These are phyloP conservation scores for Emergomyces orientalis DNA, from an alignment of 2,329 filamentous ascomycete species.

Conservation along the genomic window DNA sequence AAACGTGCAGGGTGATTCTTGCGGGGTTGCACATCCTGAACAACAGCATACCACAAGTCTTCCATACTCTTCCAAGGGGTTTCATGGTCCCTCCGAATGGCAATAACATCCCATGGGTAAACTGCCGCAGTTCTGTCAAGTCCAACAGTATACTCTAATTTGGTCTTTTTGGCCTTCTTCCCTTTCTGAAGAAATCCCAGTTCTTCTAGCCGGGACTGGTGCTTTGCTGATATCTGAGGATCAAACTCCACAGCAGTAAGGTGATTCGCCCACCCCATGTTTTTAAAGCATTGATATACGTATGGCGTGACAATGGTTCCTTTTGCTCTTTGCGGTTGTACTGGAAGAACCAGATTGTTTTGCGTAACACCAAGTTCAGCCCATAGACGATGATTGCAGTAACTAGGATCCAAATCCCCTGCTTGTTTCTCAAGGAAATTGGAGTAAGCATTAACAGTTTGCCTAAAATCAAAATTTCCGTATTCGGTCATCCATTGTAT, in stretches of 20 bases:
- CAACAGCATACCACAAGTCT: slow-evolving; percentile 59
- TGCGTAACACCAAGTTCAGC: slow-evolving; percentile 36
- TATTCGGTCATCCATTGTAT: slow-evolving; percentile 46
- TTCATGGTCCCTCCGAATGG: slow-evolving; percentile 37
- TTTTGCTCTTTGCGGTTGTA: slow-evolving; percentile 10
- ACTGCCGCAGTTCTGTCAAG: slow-evolving; percentile 15
- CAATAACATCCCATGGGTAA: slow-evolving; percentile 43
- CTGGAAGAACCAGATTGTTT: slow-evolving; percentile 25
- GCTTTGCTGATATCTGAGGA: slow-evolving; percentile 34
- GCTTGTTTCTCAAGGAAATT: slow-evolving; percentile 59
- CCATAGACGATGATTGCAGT: slow-evolving; percentile 44
- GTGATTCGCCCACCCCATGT: slow-evolving; percentile 48
- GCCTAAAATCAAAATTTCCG: slow-evolving; percentile 52
- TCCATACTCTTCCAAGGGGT: slow-evolving; percentile 49
- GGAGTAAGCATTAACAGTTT: slow-evolving; percentile 50
- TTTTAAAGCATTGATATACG: slow-evolving; percentile 53
- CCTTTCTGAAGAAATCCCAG: slow-evolving; percentile 10
- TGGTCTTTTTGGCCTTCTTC: slow-evolving; percentile 4
- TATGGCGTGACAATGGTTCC: slow-evolving; percentile 62
- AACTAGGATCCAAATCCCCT: slow-evolving; percentile 38
- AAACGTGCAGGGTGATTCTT: slow-evolving; percentile 39
- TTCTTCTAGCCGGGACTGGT: slow-evolving; percentile 6
- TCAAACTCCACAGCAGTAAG: slow-evolving; percentile 21
- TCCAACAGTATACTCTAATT: slow-evolving; percentile 2
- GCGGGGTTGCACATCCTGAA: slow-evolving; percentile 45